Base-by-base conservation (phyloP, 1,139 yeast species). In the Kodamaea fungicola region DNA sequence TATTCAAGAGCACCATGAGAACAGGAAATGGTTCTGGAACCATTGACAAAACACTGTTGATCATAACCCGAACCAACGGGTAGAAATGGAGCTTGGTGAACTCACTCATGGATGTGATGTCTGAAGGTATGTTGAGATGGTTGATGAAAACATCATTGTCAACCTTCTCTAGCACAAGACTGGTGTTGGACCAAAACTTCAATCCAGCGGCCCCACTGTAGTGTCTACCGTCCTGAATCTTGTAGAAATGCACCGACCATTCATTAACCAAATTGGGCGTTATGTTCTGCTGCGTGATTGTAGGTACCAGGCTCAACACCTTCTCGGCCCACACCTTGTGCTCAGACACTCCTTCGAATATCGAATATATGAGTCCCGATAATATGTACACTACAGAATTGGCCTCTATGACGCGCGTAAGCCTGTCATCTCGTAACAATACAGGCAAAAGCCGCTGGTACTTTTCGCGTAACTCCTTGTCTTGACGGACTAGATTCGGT, bases 1-100 rank as follows among this genome's bases (percentile, higher is more conserved):
- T 43, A 7, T 63, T 50, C 26, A 83, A 63, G 2, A 75, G 72
- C 36, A 73, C 57, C 22, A 84, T 57, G 5, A 81, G 55, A 19
- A 66, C 57, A 0, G 84, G 86, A 19, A 83, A 55, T 0, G 90
- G 82, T 13, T 61, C 61, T 31, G 70, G 61, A n/a, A 74, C 58
- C 30, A 59, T 61, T 1, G 83, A 70, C 71, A 72, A 67, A 38
- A 74, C 57, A 53, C 67, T 77, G 45, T 73, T 77, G 47, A 63
- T 65, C 40, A 73, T 62, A 2, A 81, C 69, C 21, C 66, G 61
- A 21, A 71, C 54, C 6, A 80, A 50, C 1, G 83, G 58, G 56
- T 47, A 74, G 53, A 50, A 72, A 32, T 72, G 62, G 43, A 73
- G 64, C 31, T 63, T 55, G 12, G 61, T 56, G 35, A 56, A 46